Evolutionary conservation across 179 eudicot species (phyloP).

Genomic region (Beta lomatogona): DNA sequence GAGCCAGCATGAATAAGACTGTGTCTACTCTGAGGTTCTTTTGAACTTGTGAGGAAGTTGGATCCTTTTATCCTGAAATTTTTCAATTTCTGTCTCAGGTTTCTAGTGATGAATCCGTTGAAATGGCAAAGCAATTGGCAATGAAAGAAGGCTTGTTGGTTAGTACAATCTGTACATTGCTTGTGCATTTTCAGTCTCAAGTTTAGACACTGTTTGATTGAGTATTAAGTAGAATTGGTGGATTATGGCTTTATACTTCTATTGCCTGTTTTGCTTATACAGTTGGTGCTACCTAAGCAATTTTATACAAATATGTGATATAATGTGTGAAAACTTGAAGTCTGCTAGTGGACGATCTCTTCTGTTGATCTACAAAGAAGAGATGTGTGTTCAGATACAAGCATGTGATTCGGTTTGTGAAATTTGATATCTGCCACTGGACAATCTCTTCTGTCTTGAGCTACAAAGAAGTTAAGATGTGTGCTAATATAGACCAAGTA

Average conservation of each 20-base stretch:
- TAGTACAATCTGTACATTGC: constrained; percentile 30
- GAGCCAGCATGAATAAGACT: background rate
- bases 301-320: background rate
- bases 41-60: background rate
- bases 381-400: background rate
- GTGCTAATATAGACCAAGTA: background rate
- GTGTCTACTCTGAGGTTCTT: background rate
- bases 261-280: background rate
- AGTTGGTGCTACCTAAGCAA: background rate
- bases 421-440: background rate
- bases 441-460: background rate
- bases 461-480: background rate
- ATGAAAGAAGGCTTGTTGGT: constrained; percentile 98
- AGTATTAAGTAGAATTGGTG: background rate
- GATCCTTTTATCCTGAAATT: constrained; percentile 1
- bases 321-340: background rate
- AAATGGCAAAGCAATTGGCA: constrained; percentile 92
- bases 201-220: background rate
- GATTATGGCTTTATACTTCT: background rate
- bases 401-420: background rate
- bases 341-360: background rate
- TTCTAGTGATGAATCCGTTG: constrained; percentile 93
- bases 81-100: constrained; percentile 46
- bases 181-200: background rate
- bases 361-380: too few relatives aligned